Evolutionary conservation across 2,329 filamentous ascomycete species (phyloP).

Genomic region (Camillea tinctor): DNA sequence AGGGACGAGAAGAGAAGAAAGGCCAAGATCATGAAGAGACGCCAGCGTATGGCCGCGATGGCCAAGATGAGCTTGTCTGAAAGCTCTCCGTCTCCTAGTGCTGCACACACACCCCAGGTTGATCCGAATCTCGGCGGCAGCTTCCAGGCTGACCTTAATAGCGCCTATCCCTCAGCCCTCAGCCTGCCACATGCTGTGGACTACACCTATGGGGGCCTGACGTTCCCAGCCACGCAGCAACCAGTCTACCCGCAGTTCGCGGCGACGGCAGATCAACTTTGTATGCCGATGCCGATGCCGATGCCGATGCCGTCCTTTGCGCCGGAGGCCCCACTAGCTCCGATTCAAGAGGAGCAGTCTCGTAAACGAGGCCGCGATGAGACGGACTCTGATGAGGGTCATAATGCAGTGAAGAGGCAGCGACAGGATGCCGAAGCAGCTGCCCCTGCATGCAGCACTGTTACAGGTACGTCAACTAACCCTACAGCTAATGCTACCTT

Average conservation of each 20-base stretch:
- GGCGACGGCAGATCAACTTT: not conserved
- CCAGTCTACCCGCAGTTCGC: not conserved
- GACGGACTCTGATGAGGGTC: not conserved
- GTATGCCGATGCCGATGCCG: too few species aligned
- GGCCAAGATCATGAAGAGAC: not conserved
- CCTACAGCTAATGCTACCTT: too few species aligned
- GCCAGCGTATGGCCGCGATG: not conserved
- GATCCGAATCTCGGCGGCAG: not conserved
- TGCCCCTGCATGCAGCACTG: not conserved
- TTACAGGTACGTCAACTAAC: not conserved
- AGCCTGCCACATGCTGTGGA: not conserved
- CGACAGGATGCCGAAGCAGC: not conserved
- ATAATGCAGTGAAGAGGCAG: slow-evolving; percentile 1
- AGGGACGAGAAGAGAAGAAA: not conserved
- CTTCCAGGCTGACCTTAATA: not conserved
- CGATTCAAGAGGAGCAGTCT: not conserved
- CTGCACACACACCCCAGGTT: not conserved
- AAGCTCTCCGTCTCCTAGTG: not conserved
- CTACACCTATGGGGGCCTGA: not conserved
- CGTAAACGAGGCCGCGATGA: slow-evolving; percentile 9
- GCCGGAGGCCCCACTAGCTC: not conserved
- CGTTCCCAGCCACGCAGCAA: not conserved
- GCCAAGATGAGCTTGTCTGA: too few species aligned
- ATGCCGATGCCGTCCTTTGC: not conserved
- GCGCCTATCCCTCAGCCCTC: not conserved